Conservation (phyloP, 345 rosid species). For the Kernera saxatilis region DNA sequence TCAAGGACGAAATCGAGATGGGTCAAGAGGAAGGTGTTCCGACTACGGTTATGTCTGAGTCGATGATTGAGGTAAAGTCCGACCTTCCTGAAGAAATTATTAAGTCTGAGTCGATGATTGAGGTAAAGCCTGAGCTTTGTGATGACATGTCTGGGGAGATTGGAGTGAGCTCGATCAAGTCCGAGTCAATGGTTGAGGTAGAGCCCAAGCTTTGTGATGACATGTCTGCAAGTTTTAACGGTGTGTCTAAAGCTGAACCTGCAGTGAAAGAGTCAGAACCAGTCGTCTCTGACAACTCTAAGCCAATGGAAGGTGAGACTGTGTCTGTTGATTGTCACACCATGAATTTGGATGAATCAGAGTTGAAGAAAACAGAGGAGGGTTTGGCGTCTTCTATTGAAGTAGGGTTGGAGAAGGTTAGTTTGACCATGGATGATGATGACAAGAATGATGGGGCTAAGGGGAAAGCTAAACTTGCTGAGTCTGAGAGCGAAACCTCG, state of each 20-base stretch:
- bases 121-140: conserved; percentile 11
- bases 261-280: background rate
- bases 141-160: background rate
- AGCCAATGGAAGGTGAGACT: background rate
- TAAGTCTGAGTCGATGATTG: conserved; percentile 6
- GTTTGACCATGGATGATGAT: conserved; percentile 35
- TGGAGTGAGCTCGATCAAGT: background rate
- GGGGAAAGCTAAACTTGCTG: conserved; percentile 29
- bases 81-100: conserved; percentile 8
- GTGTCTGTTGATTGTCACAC: background rate
- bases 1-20: conserved; percentile 29
- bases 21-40: conserved; percentile 23
- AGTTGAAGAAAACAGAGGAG: conserved; percentile 22
- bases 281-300: conserved; percentile 4
- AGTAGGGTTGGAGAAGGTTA: conserved; percentile 43
- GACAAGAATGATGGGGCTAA: conserved; percentile 20
- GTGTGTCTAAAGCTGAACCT: conserved; percentile 9
- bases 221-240: background rate
- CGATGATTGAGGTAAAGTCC: conserved; percentile 6
- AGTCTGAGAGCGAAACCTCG: conserved; percentile 41
- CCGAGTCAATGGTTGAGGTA: conserved; percentile 16
- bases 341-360: conserved; percentile 31
- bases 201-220: conserved; percentile 15
- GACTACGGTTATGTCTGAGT: conserved; percentile 5
- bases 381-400: conserved; percentile 39